Conservation (phyloP, 495 filamentous ascomycete species). For the Gamarada debralockiae region DNA sequence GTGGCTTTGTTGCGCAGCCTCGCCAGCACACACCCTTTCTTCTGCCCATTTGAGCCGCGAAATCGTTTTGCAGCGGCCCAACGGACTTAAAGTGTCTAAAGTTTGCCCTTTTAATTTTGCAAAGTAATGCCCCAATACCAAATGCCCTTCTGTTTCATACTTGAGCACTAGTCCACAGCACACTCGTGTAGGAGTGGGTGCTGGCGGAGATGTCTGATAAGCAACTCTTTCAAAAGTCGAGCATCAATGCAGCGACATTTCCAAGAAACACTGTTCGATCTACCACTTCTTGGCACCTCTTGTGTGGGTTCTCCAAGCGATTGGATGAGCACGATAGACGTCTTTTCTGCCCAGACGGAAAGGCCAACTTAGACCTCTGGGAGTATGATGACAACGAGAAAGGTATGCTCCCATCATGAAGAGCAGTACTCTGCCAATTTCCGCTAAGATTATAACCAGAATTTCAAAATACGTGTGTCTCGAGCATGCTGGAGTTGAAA, state of each 20-base stretch:
- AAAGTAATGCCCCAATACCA: too few relatives aligned
- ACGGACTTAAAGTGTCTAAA: not conserved
- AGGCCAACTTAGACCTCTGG: conserved; percentile 16
- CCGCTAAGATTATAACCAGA: conserved; percentile 6
- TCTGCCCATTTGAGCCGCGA: too few relatives aligned
- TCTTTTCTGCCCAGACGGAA: conserved; percentile 15
- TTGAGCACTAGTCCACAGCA: not conserved
- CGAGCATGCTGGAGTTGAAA: conserved; percentile 1
- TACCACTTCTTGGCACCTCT: conserved; percentile 3
- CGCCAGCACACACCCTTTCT: too few relatives aligned
- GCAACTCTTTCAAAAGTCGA: conserved; percentile 10
- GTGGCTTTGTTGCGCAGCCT: too few relatives aligned
- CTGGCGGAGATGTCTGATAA: conserved; percentile 2
- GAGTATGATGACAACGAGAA: conserved; percentile 12
- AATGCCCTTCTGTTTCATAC: too few relatives aligned
- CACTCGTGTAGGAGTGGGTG: not conserved
- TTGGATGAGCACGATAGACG: conserved; percentile 10
- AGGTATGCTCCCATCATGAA: conserved; percentile 3
- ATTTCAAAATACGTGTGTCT: conserved; percentile 8
- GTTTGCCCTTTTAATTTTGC: too few relatives aligned
- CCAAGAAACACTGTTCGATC: conserved; percentile 13
- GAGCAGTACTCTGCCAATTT: not conserved
- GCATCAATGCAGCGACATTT: conserved; percentile 10
- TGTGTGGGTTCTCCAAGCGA: conserved; percentile 6
- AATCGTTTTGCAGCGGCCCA: not conserved